Conservation (phyloP, 1,284 basidiomycete species). For the Coniferiporia sulphurascens region DNA sequence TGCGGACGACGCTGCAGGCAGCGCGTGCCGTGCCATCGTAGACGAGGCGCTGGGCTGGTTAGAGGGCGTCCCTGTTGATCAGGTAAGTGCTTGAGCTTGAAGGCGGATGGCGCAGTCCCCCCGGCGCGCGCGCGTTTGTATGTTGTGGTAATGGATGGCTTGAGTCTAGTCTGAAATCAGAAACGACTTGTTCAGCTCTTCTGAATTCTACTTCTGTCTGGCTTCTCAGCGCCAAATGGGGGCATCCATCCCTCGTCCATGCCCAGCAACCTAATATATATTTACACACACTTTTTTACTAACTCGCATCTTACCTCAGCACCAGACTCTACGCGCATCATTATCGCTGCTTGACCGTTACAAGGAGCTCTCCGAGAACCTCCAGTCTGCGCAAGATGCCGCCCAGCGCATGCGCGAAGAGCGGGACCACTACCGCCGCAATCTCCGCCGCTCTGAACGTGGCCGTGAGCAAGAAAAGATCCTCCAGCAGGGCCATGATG, state of each 20-base stretch:
- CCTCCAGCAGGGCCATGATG: not conserved
- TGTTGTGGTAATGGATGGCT: not conserved
- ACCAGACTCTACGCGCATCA: slow-evolving; percentile 1
- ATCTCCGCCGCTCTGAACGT: not conserved
- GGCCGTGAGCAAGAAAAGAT: slow-evolving; percentile 6
- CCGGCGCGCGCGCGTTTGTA: too few species aligned
- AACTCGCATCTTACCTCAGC: not conserved
- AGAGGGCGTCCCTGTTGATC: not conserved
- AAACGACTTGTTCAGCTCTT: not conserved
- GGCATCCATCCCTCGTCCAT: not conserved
- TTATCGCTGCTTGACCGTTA: not conserved
- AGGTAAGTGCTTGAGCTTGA: not conserved
- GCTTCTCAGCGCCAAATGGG: not conserved
- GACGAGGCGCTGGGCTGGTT: slow-evolving; percentile 12
- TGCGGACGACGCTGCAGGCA: not conserved
- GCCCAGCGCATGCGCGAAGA: slow-evolving; percentile 1
- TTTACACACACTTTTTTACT: not conserved
- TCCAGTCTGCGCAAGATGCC: not conserved
- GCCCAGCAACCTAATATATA: not conserved
- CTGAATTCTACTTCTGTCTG: not conserved
- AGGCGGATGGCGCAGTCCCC: too few species aligned
- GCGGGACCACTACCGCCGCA: slow-evolving; percentile 7
- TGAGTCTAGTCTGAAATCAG: not conserved
- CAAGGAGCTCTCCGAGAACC: not conserved
- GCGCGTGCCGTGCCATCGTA: not conserved